Base-by-base conservation (phyloP, 352 stramenopile genomes). In the Globisporangium heterothallicum region DNA sequence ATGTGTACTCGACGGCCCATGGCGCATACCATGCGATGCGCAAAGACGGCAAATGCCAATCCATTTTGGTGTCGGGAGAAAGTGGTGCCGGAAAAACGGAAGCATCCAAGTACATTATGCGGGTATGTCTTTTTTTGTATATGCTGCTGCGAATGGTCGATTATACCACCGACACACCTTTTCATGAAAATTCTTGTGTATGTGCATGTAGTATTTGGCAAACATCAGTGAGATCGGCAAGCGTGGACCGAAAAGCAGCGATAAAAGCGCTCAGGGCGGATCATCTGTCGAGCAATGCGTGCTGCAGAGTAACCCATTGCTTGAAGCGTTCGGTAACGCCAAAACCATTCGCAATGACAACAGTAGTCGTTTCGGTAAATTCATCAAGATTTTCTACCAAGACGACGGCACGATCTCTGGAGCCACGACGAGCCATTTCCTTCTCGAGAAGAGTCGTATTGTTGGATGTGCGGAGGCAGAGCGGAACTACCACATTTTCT, bases 401-500 rank as follows among this genome's bases (percentile, higher is more conserved):
- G 47, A 63, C 9, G 84, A 96, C 49, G 92, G 91, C 18, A 91
- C 78, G 19, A 96, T 98, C 56, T 91, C 84, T 1, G 92, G 91
- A 12, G 91, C 89, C n/a, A 96, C 74, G 32, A 96, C 97, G 38
- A 97, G 94, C 56, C 97, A 98, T 26, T 99, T 99, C 63, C 76
- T 99, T 41, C 74, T 99, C 12, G 97, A 99, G 66, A 99, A 99
- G 70, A 97, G 95, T 53, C 92, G 96, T 16, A 94, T 99, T 24
- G 86, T 98, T 1, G 83, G 85, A 22, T 97, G 97, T 67, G 83
- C 78, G 4, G 66, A 94, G 16, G 70, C 89, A 3, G 97, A 99
- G 73, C 78, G 97, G 18, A 99, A 99, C 69, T 99, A 98, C 76
- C 97, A 99, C 70, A 96, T 99, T 32, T 99, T 99, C 64, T 99